phyloP scores from a whole-genome alignment of 2,329 filamentous ascomycete genomes.

The Epichloe hybrida region DNA sequence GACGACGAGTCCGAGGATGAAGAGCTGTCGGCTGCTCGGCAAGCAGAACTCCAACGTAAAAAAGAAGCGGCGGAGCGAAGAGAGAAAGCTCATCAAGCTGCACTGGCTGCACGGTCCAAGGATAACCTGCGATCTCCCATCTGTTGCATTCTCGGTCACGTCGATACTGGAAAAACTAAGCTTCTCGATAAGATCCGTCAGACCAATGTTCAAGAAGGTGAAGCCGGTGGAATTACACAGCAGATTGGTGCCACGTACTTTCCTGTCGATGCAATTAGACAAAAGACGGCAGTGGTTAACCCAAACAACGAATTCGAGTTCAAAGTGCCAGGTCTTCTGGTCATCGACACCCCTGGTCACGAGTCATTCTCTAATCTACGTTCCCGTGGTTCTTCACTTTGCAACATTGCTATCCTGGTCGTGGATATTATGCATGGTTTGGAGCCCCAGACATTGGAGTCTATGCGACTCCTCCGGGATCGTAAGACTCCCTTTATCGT shows the following conservation, averaged over 20 bases:
- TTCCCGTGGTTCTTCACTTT: conserved; percentile 92
- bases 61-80: conserved; percentile 76
- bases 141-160: conserved; percentile 98
- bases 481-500: conserved; percentile 97
- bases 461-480: conserved; percentile 85
- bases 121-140: conserved; percentile 95
- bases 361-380: conserved; percentile 98
- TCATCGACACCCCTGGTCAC: conserved; percentile 98
- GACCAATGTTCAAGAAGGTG: conserved; percentile 96
- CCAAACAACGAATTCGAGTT: conserved; percentile 81
- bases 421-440: conserved; percentile 99
- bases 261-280: conserved; percentile 80
- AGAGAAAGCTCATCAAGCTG: conserved; percentile 82
- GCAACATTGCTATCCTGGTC: conserved; percentile 97
- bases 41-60: conserved; percentile 65
- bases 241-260: conserved; percentile 99
- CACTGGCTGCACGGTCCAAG: conserved; percentile 77
- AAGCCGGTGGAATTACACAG: conserved; percentile 98
- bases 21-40: conserved; percentile 56
- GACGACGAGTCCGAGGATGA: conserved; percentile 44
- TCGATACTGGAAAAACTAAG: conserved; percentile 99
- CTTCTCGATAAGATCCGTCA: conserved; percentile 95
- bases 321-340: conserved; percentile 90
- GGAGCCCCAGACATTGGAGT: conserved; percentile 95
- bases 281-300: conserved; percentile 92